A percentile compares a stretch with the other conserved stretches of the same genome.
Evolutionary conservation across 2,329 filamentous ascomycete genomes (phyloP).

Genomic region (Aspergillus neotritici): DNA sequence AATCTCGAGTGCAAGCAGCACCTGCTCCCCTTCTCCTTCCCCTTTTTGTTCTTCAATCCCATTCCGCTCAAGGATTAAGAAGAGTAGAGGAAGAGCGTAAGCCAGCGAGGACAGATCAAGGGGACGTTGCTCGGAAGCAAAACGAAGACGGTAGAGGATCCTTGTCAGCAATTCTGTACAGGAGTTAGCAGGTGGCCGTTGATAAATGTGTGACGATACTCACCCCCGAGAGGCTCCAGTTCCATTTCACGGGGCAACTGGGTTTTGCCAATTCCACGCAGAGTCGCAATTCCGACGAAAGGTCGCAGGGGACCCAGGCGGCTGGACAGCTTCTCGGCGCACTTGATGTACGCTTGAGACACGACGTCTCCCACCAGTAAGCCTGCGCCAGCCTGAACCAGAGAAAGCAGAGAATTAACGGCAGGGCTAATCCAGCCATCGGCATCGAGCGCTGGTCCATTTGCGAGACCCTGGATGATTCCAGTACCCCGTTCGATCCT

Average conservation of each 20-base stretch:
- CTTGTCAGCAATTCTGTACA: slow-evolving; percentile 64
- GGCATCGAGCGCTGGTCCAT: slow-evolving; percentile 82
- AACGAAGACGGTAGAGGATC: slow-evolving; percentile 83
- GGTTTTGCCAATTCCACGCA: slow-evolving; percentile 70
- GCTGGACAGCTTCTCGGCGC: slow-evolving; percentile 66
- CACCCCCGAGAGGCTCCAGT: slow-evolving; percentile 72
- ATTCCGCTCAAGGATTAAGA: slow-evolving; percentile 70
- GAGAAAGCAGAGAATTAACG: slow-evolving; percentile 64
- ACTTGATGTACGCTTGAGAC: slow-evolving; percentile 71
- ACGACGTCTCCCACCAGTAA: slow-evolving; percentile 75
- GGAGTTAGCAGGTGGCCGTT: slow-evolving; percentile 10
- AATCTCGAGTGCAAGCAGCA: slow-evolving; percentile 83
- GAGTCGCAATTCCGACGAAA: slow-evolving; percentile 81
- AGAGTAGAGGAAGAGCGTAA: slow-evolving; percentile 77
- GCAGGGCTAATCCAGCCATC: slow-evolving; percentile 82
- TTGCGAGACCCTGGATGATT: slow-evolving; percentile 74
- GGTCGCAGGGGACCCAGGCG: slow-evolving; percentile 70
- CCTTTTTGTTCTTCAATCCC: slow-evolving; percentile 59
- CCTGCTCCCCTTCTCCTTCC: slow-evolving; percentile 83
- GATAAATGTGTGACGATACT: slow-evolving; percentile 8
- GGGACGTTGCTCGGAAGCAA: slow-evolving; percentile 86
- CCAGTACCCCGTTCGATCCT: slow-evolving; percentile 77
- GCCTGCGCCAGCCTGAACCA: slow-evolving; percentile 69
- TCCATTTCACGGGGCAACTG: slow-evolving; percentile 66
- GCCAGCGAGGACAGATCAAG: slow-evolving; percentile 83